phyloP scores from a whole-genome alignment of 768 basidiomycete species.

The Coprinopsis cinerea region DNA sequence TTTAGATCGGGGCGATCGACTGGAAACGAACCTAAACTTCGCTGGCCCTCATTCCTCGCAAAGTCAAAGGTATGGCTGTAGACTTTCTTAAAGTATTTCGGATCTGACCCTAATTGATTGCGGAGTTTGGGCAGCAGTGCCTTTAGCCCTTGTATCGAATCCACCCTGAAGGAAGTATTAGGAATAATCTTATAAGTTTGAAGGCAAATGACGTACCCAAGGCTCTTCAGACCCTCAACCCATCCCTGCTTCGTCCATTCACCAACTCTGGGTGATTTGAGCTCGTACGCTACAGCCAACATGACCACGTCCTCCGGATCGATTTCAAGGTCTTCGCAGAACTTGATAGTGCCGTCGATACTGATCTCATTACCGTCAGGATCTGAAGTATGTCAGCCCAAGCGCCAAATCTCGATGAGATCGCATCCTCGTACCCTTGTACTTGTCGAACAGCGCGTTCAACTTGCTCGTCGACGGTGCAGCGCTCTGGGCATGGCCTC shows the following conservation, averaged over 20 bases:
- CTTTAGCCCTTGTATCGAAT: conserved; percentile 60
- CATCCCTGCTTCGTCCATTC: conserved; percentile 68
- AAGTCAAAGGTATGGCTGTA: conserved; percentile 82
- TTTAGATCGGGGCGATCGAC: no score
- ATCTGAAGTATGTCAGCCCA: conserved; percentile 30
- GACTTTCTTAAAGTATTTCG: conserved; percentile 67
- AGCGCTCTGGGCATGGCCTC: conserved; percentile 18
- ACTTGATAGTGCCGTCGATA: conserved; percentile 73
- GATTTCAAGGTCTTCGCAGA: conserved; percentile 66
- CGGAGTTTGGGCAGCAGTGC: conserved; percentile 47
- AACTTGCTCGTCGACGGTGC: conserved; percentile 51
- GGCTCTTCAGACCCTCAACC: conserved; percentile 73
- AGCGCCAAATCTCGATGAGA: not conserved
- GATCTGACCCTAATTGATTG: conserved; percentile 54
- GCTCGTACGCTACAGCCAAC: conserved; percentile 74
- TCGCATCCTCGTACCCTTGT: conserved; percentile 45
- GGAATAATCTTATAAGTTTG: not conserved
- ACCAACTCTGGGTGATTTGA: conserved; percentile 70
- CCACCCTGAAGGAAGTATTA: conserved; percentile 39
- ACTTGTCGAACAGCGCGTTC: conserved; percentile 53
- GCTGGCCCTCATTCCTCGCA: conserved; percentile 67
- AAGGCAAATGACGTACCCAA: conserved; percentile 45
- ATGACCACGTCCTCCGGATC: conserved; percentile 80
- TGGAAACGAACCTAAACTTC: conserved; percentile 60
- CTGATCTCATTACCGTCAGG: conserved; percentile 56